A percentile compares a stretch with the other conserved stretches of the same genome.
These are phyloP conservation scores for Cryptosporidium xiaoi DNA, from an alignment of 169 alveolate species.

Conservation along the genomic window DNA sequence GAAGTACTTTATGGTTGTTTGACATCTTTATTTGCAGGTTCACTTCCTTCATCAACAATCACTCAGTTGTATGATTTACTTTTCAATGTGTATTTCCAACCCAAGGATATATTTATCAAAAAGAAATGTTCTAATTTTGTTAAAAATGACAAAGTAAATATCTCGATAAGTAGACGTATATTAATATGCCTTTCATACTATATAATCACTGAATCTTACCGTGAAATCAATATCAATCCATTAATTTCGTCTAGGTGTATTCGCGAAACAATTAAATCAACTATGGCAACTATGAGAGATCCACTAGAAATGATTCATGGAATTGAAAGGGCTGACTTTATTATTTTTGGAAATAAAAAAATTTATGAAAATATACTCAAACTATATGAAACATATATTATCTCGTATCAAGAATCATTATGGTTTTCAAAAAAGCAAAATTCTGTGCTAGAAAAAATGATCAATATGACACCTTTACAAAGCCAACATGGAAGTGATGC, in stretches of 20 bases:
- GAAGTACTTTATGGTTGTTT: constrained; percentile 55
- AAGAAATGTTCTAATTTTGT: background rate
- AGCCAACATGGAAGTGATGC: constrained; percentile 75
- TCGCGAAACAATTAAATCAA: constrained; percentile 69
- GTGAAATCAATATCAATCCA: constrained; percentile 72
- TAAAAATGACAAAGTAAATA: constrained; percentile 38
- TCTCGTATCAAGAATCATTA: constrained; percentile 65
- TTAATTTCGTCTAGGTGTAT: constrained; percentile 62
- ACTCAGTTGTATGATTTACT: constrained; percentile 63
- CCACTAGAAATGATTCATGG: constrained; percentile 74
- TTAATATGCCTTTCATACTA: constrained; percentile 53
- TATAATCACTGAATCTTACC: constrained; percentile 71
- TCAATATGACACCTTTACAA: constrained; percentile 72
- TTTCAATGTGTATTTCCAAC: constrained; percentile 70
- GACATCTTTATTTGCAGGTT: constrained; percentile 70
- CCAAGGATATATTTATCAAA: constrained; percentile 53
- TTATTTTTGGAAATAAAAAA: constrained; percentile 58
- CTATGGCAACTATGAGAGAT: constrained; percentile 70
- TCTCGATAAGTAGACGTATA: constrained; percentile 56
- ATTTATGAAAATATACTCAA: constrained; percentile 52
- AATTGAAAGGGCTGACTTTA: constrained; percentile 74
- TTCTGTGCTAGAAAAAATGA: constrained; percentile 64
- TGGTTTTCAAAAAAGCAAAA: constrained; percentile 72
- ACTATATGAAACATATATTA: constrained; percentile 57
- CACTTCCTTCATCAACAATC: constrained; percentile 64